Conservation (phyloP, 1,284 basidiomycete species). For the Cutaneotrichosporon arboriforme region DNA sequence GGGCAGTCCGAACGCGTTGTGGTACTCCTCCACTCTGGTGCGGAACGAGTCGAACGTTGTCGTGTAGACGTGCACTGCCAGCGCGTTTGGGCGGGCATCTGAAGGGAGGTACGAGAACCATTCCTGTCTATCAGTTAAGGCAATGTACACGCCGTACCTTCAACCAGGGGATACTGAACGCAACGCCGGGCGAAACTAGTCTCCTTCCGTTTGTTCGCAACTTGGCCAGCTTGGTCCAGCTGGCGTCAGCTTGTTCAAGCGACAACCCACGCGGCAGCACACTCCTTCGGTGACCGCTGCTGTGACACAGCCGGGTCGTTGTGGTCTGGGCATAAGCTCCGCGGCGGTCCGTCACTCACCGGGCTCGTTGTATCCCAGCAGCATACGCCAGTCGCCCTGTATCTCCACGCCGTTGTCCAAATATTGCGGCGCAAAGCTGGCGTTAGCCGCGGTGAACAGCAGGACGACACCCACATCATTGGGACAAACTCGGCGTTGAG, state of each 20-base stretch:
- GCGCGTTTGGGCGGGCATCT: slow-evolving; percentile 27
- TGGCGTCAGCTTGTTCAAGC: slow-evolving; percentile 5
- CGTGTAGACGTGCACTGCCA: slow-evolving; percentile 43
- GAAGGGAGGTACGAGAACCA: slow-evolving; percentile 23
- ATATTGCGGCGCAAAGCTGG: slow-evolving; percentile 37
- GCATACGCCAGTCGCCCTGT: slow-evolving; percentile 25
- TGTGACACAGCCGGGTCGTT: slow-evolving; percentile 27
- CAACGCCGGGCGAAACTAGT: slow-evolving; percentile 39
- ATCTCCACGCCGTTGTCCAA: slow-evolving; percentile 29
- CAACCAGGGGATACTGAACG: slow-evolving; percentile 32
- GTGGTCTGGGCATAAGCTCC: slow-evolving; percentile 25
- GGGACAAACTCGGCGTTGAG: slow-evolving; percentile 42
- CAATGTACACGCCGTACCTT: slow-evolving; percentile 20
- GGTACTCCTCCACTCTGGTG: slow-evolving; percentile 25
- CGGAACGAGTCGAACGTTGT: slow-evolving; percentile 40
- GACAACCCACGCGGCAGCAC: slow-evolving; percentile 26
- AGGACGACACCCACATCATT: slow-evolving; percentile 35
- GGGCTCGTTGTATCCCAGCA: slow-evolving; percentile 45
- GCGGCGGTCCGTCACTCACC: slow-evolving; percentile 27
- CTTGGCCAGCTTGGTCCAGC: slow-evolving; percentile 32
- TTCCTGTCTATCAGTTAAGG: slow-evolving; percentile 13
- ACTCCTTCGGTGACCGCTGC: slow-evolving; percentile 19
- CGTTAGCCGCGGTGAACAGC: background rate
- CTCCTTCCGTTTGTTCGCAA: slow-evolving; percentile 23
- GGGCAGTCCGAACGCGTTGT: slow-evolving; percentile 24